Base-by-base conservation (phyloP, 495 filamentous ascomycete genomes). In the Talaromyces ruber region DNA sequence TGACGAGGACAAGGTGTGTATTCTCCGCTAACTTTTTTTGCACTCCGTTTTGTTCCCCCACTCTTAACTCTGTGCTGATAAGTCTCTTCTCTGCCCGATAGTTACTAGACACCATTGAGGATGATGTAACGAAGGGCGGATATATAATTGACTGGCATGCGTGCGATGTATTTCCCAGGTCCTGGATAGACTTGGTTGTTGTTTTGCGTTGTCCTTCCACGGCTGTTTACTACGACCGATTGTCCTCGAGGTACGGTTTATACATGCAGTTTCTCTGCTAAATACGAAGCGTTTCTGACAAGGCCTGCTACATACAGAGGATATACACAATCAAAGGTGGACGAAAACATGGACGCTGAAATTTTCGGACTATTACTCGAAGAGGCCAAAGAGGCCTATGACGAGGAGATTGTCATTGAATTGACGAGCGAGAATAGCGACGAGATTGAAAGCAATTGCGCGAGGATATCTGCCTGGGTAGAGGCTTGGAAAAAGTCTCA, bases 81-180 rank as follows among this genome's bases (percentile, higher is more conserved):
- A 28, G 4, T 39, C n/a, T n/a, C n/a, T 24, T n/a, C 24, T 52
- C 43, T 28, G 22, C 21, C 28, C 16, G 14, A 60, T 47, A 63
- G 90, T 77, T 98, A 16, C 80, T 98, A 32, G 94, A 98, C 71
- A 82, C 87, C 16, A 87, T 98, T 60, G 94, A 98, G 75, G 83
- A 92, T 55, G 86, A 92, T 61, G 81, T 90, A 58, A 82, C 86
- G 64, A 72, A 82, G 26, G 95, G 95, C 63, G 95, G 95, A 16
- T 89, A 85, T 70, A 84, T 99, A 68, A 90, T 99, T 65, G 95
- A 99, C 74, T 99, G 93, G 94, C 94, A 99, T 73, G 93, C 91
- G 0, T 97, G 93, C 75, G 95, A 99, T 69, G 76, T 98, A 30
- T 98, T 99, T 71, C 93, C 95, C 24, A 85, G 88, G 71, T 87